Conservation (phyloP, 352 stramenopile species). For the Phytophthora capsici region DNA sequence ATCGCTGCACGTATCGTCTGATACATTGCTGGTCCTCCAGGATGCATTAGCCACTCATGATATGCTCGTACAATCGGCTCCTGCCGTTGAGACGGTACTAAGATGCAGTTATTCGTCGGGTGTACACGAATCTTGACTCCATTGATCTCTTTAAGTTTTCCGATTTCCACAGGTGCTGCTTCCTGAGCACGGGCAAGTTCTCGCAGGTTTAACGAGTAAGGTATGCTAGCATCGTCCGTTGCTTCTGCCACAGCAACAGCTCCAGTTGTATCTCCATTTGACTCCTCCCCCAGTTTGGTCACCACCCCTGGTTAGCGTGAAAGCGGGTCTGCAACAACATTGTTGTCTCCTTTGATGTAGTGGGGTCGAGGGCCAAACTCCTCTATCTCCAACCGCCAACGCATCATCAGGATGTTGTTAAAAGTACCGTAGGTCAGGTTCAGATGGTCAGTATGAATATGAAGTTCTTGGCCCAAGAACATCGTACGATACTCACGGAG, state of each 20-base stretch:
- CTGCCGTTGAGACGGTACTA: not conserved
- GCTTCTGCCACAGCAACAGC: not conserved
- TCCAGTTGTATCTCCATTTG: not conserved
- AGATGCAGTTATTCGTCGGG: not conserved
- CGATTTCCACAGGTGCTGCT: not conserved
- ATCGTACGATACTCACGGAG: conserved; percentile 8
- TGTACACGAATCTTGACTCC: conserved; percentile 5
- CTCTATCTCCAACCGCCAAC: conserved; percentile 13
- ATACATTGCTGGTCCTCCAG: conserved; percentile 1
- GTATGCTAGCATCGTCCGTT: no score
- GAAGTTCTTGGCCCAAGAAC: conserved; percentile 1
- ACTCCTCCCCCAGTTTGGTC: not conserved
- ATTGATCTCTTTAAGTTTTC: conserved; percentile 6
- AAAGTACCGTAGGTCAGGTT: conserved; percentile 15
- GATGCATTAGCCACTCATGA: conserved; percentile 11
- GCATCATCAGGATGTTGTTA: conserved; percentile 15
- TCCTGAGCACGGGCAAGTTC: not conserved
- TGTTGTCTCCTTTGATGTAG: conserved; percentile 15
- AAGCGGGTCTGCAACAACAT: conserved; percentile 4
- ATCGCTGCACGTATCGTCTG: conserved; percentile 3
- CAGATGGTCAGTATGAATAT: conserved; percentile 16
- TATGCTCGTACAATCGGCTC: not conserved
- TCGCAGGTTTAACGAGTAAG: not conserved
- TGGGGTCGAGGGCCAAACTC: conserved; percentile 4
- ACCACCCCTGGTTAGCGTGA: not conserved